Evolutionary conservation across 192 early-diverging fungal species (phyloP), one percentile per base, ranked within the genome.

Genomic region (Umbelopsis sp.): DNA sequence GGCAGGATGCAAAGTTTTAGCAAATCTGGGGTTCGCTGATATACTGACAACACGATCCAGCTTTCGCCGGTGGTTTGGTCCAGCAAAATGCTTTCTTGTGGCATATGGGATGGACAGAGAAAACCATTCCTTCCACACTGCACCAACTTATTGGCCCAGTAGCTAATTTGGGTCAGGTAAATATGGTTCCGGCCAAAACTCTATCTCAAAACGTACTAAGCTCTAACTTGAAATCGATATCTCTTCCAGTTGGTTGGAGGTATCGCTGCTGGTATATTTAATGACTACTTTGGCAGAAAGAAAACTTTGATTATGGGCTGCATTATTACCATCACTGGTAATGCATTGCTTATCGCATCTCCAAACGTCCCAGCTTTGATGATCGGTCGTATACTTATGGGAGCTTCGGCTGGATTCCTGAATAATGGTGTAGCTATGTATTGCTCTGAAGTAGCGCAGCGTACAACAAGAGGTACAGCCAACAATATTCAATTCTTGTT

Each of bases 401-500:
- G 65, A 46, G 45, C 35, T 22, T 66, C 65, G 6, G 65, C 44
- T 9, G 65, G 27, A 18, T 66, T 66, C n/a, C 44, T 66, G 6
- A 66, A 66, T 66, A 66, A 66, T 41, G 65, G 44, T 47, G 65
- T 66, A 22, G 65, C 65, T 15, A 66, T 66, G 65, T 66, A 66
- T 33, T 46, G 45, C 15, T 46, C 65, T 3, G 65, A 66, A 20
- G 65, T 66, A 23, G 65, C 65, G 18, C 35, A 48, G 46, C 65
- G 37, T 21, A 23, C 18, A 11, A 66, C 65, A 23, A 35, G 65
- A 18, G 65, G 65, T 66, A 47, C 46, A 10, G 65, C 65, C 41
- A 66, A 66, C 65, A 66, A 66, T n/a, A n/a, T 66, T 46, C 65
- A 66, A 46, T 66, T 66, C 65, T 46, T 66, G 44, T 66, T 66